A percentile compares a stretch with the other conserved stretches of the same genome.
These are phyloP conservation scores for Styphnolobium japonicum DNA, from an alignment of 306 rosid genomes.

Conservation along the genomic window DNA sequence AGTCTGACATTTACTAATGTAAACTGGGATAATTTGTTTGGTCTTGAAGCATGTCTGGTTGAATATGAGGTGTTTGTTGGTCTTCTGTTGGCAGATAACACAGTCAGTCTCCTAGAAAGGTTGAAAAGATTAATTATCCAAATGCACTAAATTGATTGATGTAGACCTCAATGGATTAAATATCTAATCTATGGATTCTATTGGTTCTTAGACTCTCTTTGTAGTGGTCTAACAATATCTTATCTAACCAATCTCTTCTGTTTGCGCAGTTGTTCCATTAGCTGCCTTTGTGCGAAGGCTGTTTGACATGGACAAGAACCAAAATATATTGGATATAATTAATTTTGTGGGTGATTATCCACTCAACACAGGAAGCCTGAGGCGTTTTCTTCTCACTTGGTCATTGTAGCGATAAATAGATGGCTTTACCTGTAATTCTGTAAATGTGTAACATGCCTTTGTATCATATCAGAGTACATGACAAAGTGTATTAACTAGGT, in stretches of 20 bases:
- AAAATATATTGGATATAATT: background rate
- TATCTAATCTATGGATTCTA: background rate
- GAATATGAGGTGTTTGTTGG: background rate
- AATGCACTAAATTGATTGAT: background rate
- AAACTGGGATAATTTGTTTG: background rate
- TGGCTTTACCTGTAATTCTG: conserved; percentile 7
- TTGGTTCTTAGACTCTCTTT: background rate
- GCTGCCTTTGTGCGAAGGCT: conserved; percentile 1
- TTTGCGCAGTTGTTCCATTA: conserved; percentile 32
- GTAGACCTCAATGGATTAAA: background rate
- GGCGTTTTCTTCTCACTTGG: background rate
- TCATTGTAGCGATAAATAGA: background rate
- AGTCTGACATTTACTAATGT: background rate
- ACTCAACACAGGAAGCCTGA: conserved; percentile 8
- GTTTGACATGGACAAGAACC: conserved; percentile 21
- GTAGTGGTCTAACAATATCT: background rate
- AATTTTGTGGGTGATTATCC: conserved; percentile 11
- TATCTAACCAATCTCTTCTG: conserved; percentile 24
- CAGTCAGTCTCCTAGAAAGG: background rate
- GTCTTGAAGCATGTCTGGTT: background rate
- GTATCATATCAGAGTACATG: conserved; percentile 14
- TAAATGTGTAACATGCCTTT: conserved; percentile 8
- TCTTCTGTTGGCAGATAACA: background rate
- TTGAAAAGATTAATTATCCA: background rate
- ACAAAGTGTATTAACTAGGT: conserved; percentile 21